These are phyloP conservation scores for Rhizopogon roseolus DNA, from an alignment of 768 basidiomycete genomes.

Conservation along the genomic window DNA sequence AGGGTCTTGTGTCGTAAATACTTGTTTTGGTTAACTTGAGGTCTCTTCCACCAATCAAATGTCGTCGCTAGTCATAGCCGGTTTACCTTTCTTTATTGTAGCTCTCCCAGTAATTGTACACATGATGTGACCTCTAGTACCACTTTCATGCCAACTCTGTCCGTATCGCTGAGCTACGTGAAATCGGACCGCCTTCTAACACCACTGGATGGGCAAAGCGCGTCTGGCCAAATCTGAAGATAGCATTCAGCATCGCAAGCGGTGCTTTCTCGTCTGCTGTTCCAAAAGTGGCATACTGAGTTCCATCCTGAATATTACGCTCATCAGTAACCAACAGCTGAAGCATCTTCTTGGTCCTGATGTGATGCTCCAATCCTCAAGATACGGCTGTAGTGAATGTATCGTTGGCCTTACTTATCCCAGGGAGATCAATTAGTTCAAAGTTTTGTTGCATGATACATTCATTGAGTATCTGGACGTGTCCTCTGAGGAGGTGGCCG, in stretches of 20 bases:
- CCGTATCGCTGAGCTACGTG: conserved; percentile 11
- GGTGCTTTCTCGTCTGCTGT: conserved; percentile 11
- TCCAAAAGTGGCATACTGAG: conserved; percentile 6
- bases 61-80: too few relatives aligned
- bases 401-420: neutral
- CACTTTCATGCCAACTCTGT: conserved; percentile 9
- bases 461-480: conserved; percentile 17
- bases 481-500: conserved; percentile 4
- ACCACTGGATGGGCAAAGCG: conserved; percentile 13
- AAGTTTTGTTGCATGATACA: conserved; percentile 2
- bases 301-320: neutral
- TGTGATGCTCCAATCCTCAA: conserved; percentile 2
- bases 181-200: conserved; percentile 7
- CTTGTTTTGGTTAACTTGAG: too few relatives aligned
- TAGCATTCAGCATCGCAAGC: conserved; percentile 14
- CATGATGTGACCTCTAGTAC: neutral
- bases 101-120: neutral
- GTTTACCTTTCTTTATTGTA: too few relatives aligned
- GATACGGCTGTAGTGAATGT: conserved; percentile 12
- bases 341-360: conserved; percentile 10
- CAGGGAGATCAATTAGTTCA: conserved; percentile 8
- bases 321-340: conserved; percentile 5
- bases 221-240: conserved; percentile 10
- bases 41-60: too few relatives aligned
- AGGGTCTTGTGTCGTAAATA: too few relatives aligned